Conservation (phyloP, 495 filamentous ascomycete genomes). For the Lepidopterella palustris region DNA sequence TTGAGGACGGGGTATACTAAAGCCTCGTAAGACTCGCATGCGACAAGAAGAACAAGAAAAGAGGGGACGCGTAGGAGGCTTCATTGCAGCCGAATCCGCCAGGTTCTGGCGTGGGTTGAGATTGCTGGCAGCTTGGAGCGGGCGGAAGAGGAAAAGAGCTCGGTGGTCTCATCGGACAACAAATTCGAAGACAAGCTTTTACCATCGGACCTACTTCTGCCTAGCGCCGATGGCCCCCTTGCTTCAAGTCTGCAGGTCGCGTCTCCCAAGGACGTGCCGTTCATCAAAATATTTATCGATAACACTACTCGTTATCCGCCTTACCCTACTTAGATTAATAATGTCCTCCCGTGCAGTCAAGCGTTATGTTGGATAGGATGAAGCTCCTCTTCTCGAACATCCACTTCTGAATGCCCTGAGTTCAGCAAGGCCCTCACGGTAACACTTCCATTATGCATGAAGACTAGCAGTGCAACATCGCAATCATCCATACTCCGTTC, state of each 20-base stretch:
- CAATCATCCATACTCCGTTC: conserved; percentile 14
- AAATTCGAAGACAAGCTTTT: too few relatives aligned
- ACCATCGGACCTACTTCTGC: too few relatives aligned
- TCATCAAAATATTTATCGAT: too few relatives aligned
- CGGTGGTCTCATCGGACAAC: too few relatives aligned
- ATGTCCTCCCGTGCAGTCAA: neutral
- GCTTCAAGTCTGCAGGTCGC: too few relatives aligned
- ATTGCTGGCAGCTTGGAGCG: neutral
- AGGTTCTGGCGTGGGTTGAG: too few relatives aligned
- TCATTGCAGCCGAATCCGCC: neutral
- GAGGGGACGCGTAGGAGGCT: neutral
- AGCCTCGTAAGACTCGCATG: neutral
- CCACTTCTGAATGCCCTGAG: neutral
- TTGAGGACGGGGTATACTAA: neutral
- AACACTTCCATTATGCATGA: neutral
- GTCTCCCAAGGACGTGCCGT: too few relatives aligned
- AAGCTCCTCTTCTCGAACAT: neutral
- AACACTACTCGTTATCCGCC: too few relatives aligned
- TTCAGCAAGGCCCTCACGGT: neutral
- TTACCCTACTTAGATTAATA: neutral
- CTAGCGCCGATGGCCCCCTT: too few relatives aligned
- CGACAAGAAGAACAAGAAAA: neutral
- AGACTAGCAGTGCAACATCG: neutral
- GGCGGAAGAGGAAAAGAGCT: too few relatives aligned
- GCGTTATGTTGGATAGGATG: neutral